Base-by-base conservation (phyloP, 108 stramenopile genomes). In the Nitzschia sp. region DNA sequence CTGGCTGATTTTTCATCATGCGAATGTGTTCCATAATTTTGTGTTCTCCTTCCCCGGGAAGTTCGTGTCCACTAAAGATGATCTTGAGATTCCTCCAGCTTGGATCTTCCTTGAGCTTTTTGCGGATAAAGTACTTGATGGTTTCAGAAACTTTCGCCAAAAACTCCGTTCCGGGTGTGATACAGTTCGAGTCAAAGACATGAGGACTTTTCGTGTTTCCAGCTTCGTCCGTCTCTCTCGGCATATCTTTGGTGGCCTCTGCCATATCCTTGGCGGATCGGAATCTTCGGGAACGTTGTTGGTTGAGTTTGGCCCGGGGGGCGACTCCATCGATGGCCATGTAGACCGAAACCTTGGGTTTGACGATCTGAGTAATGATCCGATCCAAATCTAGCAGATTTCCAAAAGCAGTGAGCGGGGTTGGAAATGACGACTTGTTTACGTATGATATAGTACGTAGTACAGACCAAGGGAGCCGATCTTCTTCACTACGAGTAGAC, bases 1-100 rank as follows among this genome's bases (percentile, higher is more conserved):
- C 85, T 28, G 91, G 91, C 65, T 94, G 82, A 66, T 70, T 70
- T 59, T 76, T 75, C 91, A 92, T 90, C 64, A 88, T 91, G 27
- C 97, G 86, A 75, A 97, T 96, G 70, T 96, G 97, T 66, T 98
- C 89, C 99, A 99, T 99, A 69, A 99, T 97, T 78, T 99, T 99
- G 82, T 99, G 99, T 77, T 99, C 98, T 29, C 99, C 99, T 69
- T 99, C 98, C 1, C 99, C 98, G 1, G 99, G 99, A 45, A 98
- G 84, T 32, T 99, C 97, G 16, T 96, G 97, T 25, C 99, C 99
- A 30, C 93, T 94, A 83, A 97, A 99, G 50, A 98, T 90, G 22
- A 99, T 84, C 45, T 88, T 90, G 34, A 97, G 69, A 53, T 85
- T 80, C 63, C 82, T 79, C 97, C 97, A 99, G 58, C 85, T 62